Conservation (phyloP, 179 eudicot species). For the Silene coronaria region DNA sequence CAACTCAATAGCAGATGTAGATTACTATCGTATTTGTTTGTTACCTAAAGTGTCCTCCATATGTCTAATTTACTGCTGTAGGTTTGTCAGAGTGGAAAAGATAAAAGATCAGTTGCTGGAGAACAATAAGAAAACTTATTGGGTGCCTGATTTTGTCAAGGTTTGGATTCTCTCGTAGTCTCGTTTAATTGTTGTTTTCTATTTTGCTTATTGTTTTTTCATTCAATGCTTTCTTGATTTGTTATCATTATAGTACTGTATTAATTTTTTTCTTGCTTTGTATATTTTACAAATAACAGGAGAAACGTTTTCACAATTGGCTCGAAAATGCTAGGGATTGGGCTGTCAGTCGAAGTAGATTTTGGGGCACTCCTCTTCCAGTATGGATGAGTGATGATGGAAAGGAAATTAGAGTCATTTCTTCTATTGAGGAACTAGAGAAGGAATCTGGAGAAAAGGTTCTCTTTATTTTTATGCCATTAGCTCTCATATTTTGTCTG, state of each 20-base stretch:
- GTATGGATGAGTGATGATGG: conserved; percentile 90
- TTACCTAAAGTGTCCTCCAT: not conserved
- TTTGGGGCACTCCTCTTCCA: conserved; percentile 99
- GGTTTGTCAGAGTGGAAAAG: conserved; percentile 92
- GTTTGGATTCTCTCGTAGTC: conserved; percentile 26
- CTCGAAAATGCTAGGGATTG: conserved; percentile 99
- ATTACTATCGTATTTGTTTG: not conserved
- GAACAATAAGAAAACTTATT: conserved; percentile 76
- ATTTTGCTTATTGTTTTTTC: not conserved
- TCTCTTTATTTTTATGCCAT: conserved; percentile 11
- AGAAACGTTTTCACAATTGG: conserved; percentile 98
- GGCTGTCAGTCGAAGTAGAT: conserved; percentile 97
- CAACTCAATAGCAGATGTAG: not conserved
- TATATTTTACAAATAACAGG: conserved; percentile 44
- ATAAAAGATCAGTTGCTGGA: conserved; percentile 82
- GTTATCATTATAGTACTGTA: not conserved
- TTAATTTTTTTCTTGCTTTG: not conserved
- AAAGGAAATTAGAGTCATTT: conserved; percentile 63
- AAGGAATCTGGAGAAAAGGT: conserved; percentile 83
- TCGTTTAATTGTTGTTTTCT: not conserved
- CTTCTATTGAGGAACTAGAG: conserved; percentile 69
- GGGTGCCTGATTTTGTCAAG: conserved; percentile 99
- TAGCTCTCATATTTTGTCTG: not conserved
- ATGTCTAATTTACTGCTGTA: conserved; percentile 12
- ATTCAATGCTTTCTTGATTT: not conserved